Percentiles rank a stretch among this genome's conserved stretches.
Conservation (phyloP, 352 stramenopile species). For the Phytophthora boehmeriae region DNA sequence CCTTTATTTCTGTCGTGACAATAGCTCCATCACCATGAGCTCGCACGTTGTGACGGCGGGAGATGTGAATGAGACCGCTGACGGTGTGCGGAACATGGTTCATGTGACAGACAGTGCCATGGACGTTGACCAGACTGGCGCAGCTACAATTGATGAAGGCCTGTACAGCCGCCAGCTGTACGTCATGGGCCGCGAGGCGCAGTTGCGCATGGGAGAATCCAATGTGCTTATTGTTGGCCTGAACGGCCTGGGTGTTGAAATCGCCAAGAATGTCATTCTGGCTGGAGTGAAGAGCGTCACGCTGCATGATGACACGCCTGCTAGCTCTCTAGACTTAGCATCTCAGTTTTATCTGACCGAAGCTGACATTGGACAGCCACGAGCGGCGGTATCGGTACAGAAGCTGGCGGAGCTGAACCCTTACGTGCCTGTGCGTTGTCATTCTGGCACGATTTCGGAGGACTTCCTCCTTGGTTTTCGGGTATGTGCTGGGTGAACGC, state of each 20-base stretch:
- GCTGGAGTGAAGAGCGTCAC: conserved; percentile 95
- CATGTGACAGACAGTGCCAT: conserved; percentile 74
- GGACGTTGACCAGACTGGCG: conserved; percentile 62
- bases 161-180: conserved; percentile 98
- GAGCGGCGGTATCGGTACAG: conserved; percentile 83
- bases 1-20: conserved; percentile 9
- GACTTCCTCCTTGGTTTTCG: conserved; percentile 74
- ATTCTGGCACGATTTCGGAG: conserved; percentile 74
- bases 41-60: conserved; percentile 67
- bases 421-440: conserved; percentile 91
- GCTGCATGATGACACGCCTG: conserved; percentile 92
- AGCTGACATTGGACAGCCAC: conserved; percentile 83
- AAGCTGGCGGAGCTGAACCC: conserved; percentile 97
- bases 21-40: conserved; percentile 44
- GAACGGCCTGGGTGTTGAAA: conserved; percentile 95
- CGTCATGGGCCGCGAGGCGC: conserved; percentile 99
- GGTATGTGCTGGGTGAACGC: conserved; percentile 42
- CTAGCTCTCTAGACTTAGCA: conserved; percentile 89
- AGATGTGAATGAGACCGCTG: conserved; percentile 76
- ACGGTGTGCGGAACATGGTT: conserved; percentile 73
- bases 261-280: conserved; percentile 99
- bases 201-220: conserved; percentile 95
- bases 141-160: conserved; percentile 71
- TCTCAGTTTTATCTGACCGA: conserved; percentile 97
- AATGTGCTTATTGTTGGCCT: conserved; percentile 96